Conservation (phyloP, 2,329 filamentous ascomycete species). For the Alternaria alternata region DNA sequence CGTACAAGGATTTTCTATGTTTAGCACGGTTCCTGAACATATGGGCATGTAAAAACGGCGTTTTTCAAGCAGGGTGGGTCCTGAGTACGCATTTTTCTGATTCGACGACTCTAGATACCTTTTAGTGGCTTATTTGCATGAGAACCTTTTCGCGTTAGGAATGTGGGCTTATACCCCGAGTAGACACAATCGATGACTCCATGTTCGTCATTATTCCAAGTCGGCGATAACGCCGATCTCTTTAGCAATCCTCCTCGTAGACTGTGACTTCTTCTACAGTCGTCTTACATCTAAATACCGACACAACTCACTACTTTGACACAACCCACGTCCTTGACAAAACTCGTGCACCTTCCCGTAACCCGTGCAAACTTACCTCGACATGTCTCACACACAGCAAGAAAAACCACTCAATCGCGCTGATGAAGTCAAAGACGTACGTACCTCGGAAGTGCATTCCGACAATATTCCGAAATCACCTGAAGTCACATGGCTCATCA, state of each 20-base stretch:
- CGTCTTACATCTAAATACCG: background rate
- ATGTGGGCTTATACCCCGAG: slow-evolving; percentile 2
- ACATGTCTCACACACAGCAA: slow-evolving; percentile 9
- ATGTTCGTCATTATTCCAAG: slow-evolving; percentile 12
- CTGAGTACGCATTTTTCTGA: slow-evolving; percentile 23
- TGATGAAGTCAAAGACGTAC: slow-evolving; percentile 51
- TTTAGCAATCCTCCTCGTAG: slow-evolving; percentile 5
- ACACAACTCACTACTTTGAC: background rate
- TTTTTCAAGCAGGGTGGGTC: slow-evolving; percentile 23
- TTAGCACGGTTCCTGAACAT: slow-evolving; percentile 22
- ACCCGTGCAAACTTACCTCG: background rate
- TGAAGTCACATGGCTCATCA: slow-evolving; percentile 10
- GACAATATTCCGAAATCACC: slow-evolving; percentile 13
- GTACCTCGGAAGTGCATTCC: slow-evolving; percentile 16
- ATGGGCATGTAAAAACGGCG: slow-evolving; percentile 26
- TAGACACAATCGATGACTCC: slow-evolving; percentile 19
- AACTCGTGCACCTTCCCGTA: background rate
- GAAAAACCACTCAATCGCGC: slow-evolving; percentile 42
- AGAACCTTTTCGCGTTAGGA: slow-evolving; percentile 7
- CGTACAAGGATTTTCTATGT: slow-evolving; percentile 16
- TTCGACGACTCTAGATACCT: slow-evolving; percentile 44
- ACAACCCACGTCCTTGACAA: background rate
- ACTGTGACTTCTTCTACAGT: slow-evolving; percentile 4
- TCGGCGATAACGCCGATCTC: slow-evolving; percentile 18
- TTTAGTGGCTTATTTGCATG: slow-evolving; percentile 13